Percentiles rank a stretch among this genome's conserved stretches.
Conservation (phyloP, 1,284 basidiomycete species). For the Moniliella sp. region DNA sequence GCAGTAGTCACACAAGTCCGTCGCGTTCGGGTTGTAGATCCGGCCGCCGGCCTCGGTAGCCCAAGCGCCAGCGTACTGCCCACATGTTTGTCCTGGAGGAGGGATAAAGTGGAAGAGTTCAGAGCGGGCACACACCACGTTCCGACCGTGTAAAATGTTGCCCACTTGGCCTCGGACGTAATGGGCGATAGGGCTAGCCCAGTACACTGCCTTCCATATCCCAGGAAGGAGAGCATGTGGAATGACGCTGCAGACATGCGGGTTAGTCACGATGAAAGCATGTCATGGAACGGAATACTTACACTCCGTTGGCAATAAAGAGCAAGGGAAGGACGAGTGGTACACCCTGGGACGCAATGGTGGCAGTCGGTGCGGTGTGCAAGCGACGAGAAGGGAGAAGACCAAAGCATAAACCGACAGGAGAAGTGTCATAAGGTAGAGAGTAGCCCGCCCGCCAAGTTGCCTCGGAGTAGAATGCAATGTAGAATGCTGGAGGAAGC, state of each 20-base stretch:
- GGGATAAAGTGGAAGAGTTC: slow-evolving; percentile 19
- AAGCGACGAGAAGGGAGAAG: too few species aligned
- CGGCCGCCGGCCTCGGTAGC: slow-evolving; percentile 51
- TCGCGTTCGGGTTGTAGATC: slow-evolving; percentile 50
- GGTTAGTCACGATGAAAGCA: background rate
- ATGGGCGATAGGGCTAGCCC: slow-evolving; percentile 17
- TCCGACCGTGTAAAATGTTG: slow-evolving; percentile 13
- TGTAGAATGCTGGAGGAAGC: slow-evolving; percentile 22
- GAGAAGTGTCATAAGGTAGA: slow-evolving; percentile 17
- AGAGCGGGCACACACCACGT: slow-evolving; percentile 10
- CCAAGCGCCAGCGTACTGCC: slow-evolving; percentile 34
- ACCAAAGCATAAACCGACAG: background rate
- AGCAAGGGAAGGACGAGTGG: too few species aligned
- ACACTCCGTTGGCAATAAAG: too few species aligned
- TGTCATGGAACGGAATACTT: too few species aligned
- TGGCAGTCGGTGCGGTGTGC: too few species aligned
- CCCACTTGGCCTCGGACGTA: slow-evolving; percentile 19
- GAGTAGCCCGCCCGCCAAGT: slow-evolving; percentile 17
- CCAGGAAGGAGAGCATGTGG: too few species aligned
- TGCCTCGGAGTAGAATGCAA: slow-evolving; percentile 12
- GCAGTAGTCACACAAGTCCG: slow-evolving; percentile 49
- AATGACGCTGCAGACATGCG: background rate
- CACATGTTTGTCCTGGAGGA: slow-evolving; percentile 53
- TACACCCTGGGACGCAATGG: too few species aligned
- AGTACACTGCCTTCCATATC: too few species aligned